phyloP scores from a whole-genome alignment of 1,139 yeast genomes.

The Kodamaea derodonti region DNA sequence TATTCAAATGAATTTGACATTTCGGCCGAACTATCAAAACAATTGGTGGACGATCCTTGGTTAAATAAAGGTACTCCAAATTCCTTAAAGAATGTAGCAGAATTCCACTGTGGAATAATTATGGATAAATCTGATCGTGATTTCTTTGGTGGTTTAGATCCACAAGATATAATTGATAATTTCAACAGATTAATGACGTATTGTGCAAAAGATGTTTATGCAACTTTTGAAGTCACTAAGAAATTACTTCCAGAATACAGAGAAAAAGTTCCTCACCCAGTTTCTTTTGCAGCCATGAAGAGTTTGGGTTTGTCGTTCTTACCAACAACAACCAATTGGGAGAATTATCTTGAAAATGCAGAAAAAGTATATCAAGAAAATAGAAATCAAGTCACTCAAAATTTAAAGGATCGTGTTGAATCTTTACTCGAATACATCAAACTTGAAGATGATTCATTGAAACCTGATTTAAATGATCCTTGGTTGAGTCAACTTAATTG shows the following conservation, averaged over 20 bases:
- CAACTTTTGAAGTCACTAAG: conserved; percentile 68
- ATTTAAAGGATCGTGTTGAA: conserved; percentile 57
- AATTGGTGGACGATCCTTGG: conserved; percentile 67
- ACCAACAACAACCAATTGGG: conserved; percentile 79
- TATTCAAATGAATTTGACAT: conserved; percentile 1
- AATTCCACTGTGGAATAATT: conserved; percentile 70
- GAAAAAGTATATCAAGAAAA: conserved; percentile 65
- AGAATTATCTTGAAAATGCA: conserved; percentile 61
- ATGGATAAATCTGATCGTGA: conserved; percentile 68
- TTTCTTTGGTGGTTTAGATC: conserved; percentile 53
- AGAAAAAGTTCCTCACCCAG: conserved; percentile 83
- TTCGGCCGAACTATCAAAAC: conserved; percentile 19
- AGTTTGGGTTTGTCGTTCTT: conserved; percentile 73
- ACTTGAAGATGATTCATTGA: conserved; percentile 23
- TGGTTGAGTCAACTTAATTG: conserved; percentile 92
- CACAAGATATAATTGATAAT: conserved; percentile 50
- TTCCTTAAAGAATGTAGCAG: conserved; percentile 77
- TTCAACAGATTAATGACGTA: conserved; percentile 65
- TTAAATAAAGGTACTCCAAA: conserved; percentile 70
- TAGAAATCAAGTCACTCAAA: conserved; percentile 52
- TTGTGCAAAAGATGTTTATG: conserved; percentile 81
- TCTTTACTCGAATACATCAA: conserved; percentile 44
- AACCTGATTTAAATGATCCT: conserved; percentile 54
- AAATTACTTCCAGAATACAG: conserved; percentile 69
- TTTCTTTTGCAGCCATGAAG: conserved; percentile 83